Evolutionary conservation across 306 rosid species (phyloP).

Genomic region (Prunus mume): DNA sequence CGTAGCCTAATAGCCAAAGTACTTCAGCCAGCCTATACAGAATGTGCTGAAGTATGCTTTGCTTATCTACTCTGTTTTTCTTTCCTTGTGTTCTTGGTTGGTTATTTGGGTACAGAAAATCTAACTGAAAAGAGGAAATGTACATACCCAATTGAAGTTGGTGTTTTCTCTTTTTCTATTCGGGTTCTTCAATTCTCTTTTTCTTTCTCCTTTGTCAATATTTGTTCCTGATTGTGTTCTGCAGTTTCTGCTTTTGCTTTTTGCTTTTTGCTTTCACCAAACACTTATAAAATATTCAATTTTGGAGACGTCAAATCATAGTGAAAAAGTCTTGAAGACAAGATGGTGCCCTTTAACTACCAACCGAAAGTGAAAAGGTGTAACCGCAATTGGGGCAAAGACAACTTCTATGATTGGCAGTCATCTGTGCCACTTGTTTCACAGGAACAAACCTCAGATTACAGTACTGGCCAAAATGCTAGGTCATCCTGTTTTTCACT

Average conservation of each 20-base stretch:
- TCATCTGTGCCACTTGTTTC: not conserved
- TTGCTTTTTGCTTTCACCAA: not conserved
- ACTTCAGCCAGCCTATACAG: conserved; percentile 5
- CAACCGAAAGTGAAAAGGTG: conserved; percentile 9
- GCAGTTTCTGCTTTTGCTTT: not conserved
- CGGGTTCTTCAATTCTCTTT: conserved; percentile 1
- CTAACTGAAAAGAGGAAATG: conserved; percentile 19
- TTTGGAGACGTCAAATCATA: not conserved
- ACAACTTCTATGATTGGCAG: not conserved
- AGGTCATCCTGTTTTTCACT: no score
- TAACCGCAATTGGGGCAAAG: conserved; percentile 20
- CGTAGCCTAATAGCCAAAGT: not conserved
- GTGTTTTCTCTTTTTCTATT: conserved; percentile 2
- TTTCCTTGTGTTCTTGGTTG: not conserved
- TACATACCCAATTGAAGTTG: conserved; percentile 12
- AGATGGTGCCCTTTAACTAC: not conserved
- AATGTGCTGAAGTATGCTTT: conserved; percentile 13
- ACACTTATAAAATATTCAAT: not conserved
- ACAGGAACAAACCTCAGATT: not conserved
- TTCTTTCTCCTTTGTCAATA: not conserved
- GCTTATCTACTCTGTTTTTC: conserved; percentile 4
- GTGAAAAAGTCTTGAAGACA: not conserved
- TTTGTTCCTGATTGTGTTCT: not conserved
- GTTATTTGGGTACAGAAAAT: conserved; percentile 18
- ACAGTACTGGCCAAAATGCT: not conserved